A percentile compares a stretch with the other conserved stretches of the same genome.
Evolutionary conservation across 2,329 filamentous ascomycete genomes (phyloP).

Genomic region (Sordariomycetes sp.): DNA sequence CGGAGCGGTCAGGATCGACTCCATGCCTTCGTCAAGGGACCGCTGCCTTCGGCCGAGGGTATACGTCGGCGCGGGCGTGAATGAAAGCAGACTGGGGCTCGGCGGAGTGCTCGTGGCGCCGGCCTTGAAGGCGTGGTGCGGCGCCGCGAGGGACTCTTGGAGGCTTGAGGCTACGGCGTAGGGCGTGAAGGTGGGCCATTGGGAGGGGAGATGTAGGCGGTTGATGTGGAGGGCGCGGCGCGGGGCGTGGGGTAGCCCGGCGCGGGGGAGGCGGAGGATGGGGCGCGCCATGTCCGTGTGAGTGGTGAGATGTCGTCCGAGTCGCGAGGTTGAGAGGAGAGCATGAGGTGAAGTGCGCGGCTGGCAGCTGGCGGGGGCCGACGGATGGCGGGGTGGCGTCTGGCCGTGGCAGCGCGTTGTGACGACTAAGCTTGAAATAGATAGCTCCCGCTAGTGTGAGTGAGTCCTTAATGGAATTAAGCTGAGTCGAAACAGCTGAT

Average conservation of each 20-base stretch:
- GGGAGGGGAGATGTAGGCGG: slow-evolving; percentile 2
- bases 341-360: too few species aligned
- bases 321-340: too few species aligned
- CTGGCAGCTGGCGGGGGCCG: too few species aligned
- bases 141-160: slow-evolving; percentile 17
- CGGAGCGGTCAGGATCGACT: slow-evolving; percentile 25
- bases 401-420: too few species aligned
- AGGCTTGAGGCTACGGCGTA: slow-evolving; percentile 13
- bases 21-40: slow-evolving; percentile 30
- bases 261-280: background rate
- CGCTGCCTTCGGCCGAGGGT: slow-evolving; percentile 77
- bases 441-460: too few species aligned
- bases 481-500: too few species aligned
- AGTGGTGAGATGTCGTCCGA: background rate
- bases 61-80: slow-evolving; percentile 72
- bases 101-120: slow-evolving; percentile 21
- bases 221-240: slow-evolving; percentile 1
- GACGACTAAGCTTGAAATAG: too few species aligned
- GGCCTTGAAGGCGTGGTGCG: slow-evolving; percentile 4
- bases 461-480: too few species aligned
- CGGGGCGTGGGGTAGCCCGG: background rate
- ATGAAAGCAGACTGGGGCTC: slow-evolving; percentile 63
- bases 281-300: background rate
- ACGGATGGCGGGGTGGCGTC: too few species aligned
- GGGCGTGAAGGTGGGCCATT: slow-evolving; percentile 2